These are phyloP conservation scores for Daedaleopsis sinensis DNA, from an alignment of 768 basidiomycete species.

Conservation along the genomic window DNA sequence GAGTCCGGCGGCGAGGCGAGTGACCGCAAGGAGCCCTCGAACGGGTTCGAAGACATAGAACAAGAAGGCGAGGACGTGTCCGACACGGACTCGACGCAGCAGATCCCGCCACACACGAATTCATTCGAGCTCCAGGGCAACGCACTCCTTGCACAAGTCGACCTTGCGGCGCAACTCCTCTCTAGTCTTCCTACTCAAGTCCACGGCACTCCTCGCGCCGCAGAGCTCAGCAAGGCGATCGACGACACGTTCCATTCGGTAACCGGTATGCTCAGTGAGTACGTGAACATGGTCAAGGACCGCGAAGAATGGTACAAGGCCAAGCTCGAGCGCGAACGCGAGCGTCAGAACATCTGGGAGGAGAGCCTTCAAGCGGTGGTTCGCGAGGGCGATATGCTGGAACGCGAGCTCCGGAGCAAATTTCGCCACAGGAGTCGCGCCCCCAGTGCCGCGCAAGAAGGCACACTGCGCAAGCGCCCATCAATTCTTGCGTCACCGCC, in stretches of 20 bases:
- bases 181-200: constrained; percentile 42
- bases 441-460: constrained; percentile 33
- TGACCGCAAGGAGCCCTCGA: constrained; percentile 26
- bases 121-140: constrained; percentile 72
- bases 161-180: constrained; percentile 71
- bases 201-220: constrained; percentile 19
- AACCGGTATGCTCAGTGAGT: constrained; percentile 64
- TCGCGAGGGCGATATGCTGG: constrained; percentile 80
- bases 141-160: constrained; percentile 73
- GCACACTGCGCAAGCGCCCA: constrained; percentile 25
- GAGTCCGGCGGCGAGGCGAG: constrained; percentile 15
- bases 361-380: constrained; percentile 87
- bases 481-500: constrained; percentile 9
- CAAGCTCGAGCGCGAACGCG: constrained; percentile 64
- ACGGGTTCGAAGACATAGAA: constrained; percentile 31
- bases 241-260: constrained; percentile 57
- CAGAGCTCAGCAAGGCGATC: constrained; percentile 26
- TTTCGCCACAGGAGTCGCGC: constrained; percentile 60
- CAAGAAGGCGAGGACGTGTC: constrained; percentile 50
- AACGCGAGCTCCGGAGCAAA: constrained; percentile 71
- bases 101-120: constrained; percentile 57
- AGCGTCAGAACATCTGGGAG: constrained; percentile 80
- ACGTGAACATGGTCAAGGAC: constrained; percentile 67
- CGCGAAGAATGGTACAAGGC: constrained; percentile 82
- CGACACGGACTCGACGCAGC: constrained; percentile 41